Conservation (phyloP, 257 asterid species). For the Rubia yunnanensis region DNA sequence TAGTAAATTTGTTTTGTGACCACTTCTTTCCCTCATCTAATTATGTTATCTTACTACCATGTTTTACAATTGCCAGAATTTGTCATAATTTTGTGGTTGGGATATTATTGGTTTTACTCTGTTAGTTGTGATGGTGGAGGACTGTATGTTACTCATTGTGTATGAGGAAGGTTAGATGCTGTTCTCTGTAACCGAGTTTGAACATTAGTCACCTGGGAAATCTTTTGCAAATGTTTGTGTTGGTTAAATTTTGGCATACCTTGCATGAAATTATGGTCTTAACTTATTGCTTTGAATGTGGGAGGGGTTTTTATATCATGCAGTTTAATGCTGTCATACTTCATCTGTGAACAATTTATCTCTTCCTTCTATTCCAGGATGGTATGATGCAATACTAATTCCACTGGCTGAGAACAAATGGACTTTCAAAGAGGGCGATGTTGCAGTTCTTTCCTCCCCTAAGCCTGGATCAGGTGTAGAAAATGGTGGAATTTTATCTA, state of each 20-base stretch:
- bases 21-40: background rate
- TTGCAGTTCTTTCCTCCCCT: slow-evolving; percentile 92
- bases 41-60: background rate
- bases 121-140: background rate
- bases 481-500: slow-evolving; percentile 2
- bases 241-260: background rate
- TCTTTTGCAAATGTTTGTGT: background rate
- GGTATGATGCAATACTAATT: slow-evolving; percentile 82
- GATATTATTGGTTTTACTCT: background rate
- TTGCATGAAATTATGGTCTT: background rate
- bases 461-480: slow-evolving; percentile 79
- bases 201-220: background rate
- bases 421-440: slow-evolving; percentile 98
- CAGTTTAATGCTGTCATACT: background rate
- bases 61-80: too few species aligned
- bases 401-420: slow-evolving; percentile 74
- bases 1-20: background rate
- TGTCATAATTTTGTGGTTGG: background rate
- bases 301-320: background rate
- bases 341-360: background rate
- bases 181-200: background rate
- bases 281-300: background rate
- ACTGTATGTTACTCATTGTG: background rate
- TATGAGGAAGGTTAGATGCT: background rate
- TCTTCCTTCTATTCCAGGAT: slow-evolving; percentile 40